Conservation (phyloP, 345 rosid genomes). For the Zanthoxylum bungeanum region DNA sequence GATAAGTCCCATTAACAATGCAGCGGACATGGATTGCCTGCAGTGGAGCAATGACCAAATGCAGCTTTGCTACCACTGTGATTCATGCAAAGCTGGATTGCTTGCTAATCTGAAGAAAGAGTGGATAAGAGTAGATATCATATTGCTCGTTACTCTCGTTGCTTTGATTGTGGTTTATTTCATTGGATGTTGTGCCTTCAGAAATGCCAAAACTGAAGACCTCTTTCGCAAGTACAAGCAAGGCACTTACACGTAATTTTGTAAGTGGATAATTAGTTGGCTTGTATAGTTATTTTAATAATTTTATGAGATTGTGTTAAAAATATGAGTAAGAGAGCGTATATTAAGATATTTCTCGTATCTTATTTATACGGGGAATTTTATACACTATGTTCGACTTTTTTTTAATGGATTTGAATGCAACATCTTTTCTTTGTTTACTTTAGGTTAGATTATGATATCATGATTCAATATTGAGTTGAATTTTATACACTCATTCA, state of each 20-base stretch:
- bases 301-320: neutral
- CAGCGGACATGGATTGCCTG: slow-evolving; percentile 84
- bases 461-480: too few species aligned
- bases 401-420: too few species aligned
- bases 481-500: too few species aligned
- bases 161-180: slow-evolving; percentile 60
- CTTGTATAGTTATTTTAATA: neutral
- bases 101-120: slow-evolving; percentile 65
- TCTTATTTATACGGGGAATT: too few species aligned
- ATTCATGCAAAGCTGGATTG: slow-evolving; percentile 94
- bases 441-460: too few species aligned
- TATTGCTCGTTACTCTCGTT: slow-evolving; percentile 49
- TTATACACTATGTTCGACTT: too few species aligned
- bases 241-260: slow-evolving; percentile 54
- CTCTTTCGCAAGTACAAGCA: slow-evolving; percentile 78
- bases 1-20: slow-evolving; percentile 64
- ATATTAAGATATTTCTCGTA: too few species aligned
- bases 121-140: slow-evolving; percentile 67
- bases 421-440: too few species aligned
- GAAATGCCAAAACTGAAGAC: slow-evolving; percentile 81
- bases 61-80: slow-evolving; percentile 68
- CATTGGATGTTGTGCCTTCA: slow-evolving; percentile 73
- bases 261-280: neutral
- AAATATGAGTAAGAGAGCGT: too few species aligned
- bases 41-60: slow-evolving; percentile 87